phyloP scores from a whole-genome alignment of 345 rosid genomes.

The Populus alba region DNA sequence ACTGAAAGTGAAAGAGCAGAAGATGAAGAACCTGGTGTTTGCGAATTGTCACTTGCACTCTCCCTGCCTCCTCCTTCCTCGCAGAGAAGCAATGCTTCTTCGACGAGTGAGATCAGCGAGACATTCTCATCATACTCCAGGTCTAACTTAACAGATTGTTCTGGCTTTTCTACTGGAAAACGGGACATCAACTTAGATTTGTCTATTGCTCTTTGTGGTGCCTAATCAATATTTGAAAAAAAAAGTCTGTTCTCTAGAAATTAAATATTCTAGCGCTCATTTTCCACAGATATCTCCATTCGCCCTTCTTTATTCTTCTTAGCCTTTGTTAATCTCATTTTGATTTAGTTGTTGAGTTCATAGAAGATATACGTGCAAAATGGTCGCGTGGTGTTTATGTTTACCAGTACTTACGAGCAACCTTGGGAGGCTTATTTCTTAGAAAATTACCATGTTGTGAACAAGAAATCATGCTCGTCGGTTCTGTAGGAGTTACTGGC shows the following conservation, averaged over 20 bases:
- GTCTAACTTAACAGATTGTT: conserved; percentile 40
- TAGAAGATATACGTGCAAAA: background rate
- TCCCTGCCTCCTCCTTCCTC: conserved; percentile 43
- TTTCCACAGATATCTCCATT: background rate
- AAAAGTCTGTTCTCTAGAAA: background rate
- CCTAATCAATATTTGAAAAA: background rate
- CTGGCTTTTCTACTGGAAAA: conserved; percentile 32
- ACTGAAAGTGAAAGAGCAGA: background rate
- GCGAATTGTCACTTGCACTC: conserved; percentile 53
- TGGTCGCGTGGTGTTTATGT: background rate
- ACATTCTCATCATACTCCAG: conserved; percentile 48
- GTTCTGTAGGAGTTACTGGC: background rate
- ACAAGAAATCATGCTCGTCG: background rate
- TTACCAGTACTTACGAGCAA: background rate
- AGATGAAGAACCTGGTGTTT: conserved; percentile 19
- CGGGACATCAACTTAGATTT: conserved; percentile 55
- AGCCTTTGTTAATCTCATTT: background rate
- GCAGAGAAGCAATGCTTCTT: conserved; percentile 47
- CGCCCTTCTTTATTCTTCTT: background rate
- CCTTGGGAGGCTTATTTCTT: background rate
- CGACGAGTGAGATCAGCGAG: conserved; percentile 67
- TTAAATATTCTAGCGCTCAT: background rate
- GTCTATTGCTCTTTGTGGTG: conserved; percentile 72
- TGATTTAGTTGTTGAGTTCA: background rate
- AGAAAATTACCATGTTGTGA: background rate